Evolutionary conservation across 148 eudicot genomes (phyloP), one percentile per base, ranked within the genome.

Genomic region (Fallopia convolvulus): DNA sequence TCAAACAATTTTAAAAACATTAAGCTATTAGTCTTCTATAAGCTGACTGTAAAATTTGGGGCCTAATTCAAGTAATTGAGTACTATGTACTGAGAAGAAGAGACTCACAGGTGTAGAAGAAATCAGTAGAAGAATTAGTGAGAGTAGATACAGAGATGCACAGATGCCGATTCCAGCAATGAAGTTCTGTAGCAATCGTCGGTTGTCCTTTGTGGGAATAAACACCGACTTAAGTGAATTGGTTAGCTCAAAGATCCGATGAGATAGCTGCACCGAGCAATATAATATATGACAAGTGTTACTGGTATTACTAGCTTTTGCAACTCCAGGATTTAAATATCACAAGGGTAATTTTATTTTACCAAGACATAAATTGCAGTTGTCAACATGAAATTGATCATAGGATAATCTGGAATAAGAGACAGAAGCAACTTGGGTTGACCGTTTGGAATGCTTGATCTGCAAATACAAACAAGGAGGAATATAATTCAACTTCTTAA

Each of bases 351-450:
- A 48, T 2, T 10, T 48, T 48, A 2, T 61, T 30, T 89, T 79
- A 94, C 98, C 93, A 90, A 84, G 76, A 89, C 76, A 83, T 94
- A 94, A 58, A 90, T 83, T 44, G 98, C 88, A 50, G 98, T 92
- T 20, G 93, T 88, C 42, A 94, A 94, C 98, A 90, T 89, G 89
- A 92, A 94, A 85, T 94, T 94, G 48, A 94, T 90, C 89, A 94
- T 76, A 41, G 97, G 98, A 84, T 92, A 90, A 44, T 89, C 88
- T 52, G 97, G 97, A 66, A 94, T 94, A 4, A 92, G 84, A 81
- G 86, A 90, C 33, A 94, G 90, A 80, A 94, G 90, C 95, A 90
- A 94, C 85, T 92, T 94, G 30, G 97, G 98, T 80, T 94, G 98
- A 78, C 98, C 98, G 83, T 94, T 94, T 65, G 98, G 94, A 66